Base-by-base conservation (phyloP, 2,329 filamentous ascomycete species). In the Neonectria ditissima region DNA sequence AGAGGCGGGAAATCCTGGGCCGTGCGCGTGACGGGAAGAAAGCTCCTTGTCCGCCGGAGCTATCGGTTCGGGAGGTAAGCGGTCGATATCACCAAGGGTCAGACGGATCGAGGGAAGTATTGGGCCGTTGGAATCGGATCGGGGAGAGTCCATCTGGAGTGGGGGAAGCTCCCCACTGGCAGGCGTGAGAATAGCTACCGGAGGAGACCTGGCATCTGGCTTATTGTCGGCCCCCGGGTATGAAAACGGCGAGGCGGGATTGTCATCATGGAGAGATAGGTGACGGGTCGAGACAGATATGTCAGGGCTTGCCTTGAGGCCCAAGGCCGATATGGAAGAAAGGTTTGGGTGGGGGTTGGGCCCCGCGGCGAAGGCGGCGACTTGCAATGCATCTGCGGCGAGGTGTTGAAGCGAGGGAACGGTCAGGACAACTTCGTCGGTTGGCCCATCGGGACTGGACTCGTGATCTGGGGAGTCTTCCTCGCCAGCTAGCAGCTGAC, bases 401-500 rank as follows among this genome's bases (percentile, higher is more conserved):
- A 79, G 65, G 56, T 77, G 67, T 57, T 70, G 76, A 54, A 79
- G 71, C 37, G 41, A 65, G 13, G 73, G 72, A 37, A 55, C 63
- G 52, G 62, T 69, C 65, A 72, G 74, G 45, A 57, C 50, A 58
- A 63, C 59, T 24, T 68, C 59, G 26, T 68, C 59, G 24, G 26
- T 51, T 16, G 57, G 51, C 41, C 24, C 66, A 26, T 67, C 67
- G 24, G 54, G 61, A 41, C 63, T 65, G 16, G 61, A 59, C 44
- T 71, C 71, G 48, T 71, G 67, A 44, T 73, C 69, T 11, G 44
- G 68, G n/a, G 66, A 64, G 41, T 71, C 75, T 45, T 79, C 78
- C 65, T 82, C 80, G 65, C 75, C 59, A 80, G 83, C 81, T 51
- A 92, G 80, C 22, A 86, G 82, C 67, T 83, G 76, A 65, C 80